Base-by-base conservation (phyloP, 2,329 filamentous ascomycete genomes). In the Penicillium sp. region DNA sequence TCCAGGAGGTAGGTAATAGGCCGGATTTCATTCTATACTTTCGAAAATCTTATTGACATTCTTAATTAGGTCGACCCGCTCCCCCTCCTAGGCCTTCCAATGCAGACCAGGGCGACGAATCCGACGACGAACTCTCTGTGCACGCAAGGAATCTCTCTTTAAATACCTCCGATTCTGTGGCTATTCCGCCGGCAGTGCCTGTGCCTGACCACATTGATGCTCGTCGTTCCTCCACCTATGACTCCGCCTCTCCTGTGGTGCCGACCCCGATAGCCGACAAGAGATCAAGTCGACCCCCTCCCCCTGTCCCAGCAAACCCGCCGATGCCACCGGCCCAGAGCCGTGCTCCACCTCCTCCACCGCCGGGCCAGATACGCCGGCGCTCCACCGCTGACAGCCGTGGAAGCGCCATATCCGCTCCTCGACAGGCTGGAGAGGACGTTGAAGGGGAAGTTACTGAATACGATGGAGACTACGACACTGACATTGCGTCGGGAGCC, bases 381-480 rank as follows among this genome's bases (percentile, higher is more conserved):
- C 73, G 76, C 48, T 79, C 81, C 5, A 84, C 82, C 2, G 68
- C 71, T 33, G 79, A 84, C 50, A 74, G 72, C 37, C 70, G 70
- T 33, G 48, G 41, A 9, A 64, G 58, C 36, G 48, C 49, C 11
- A 53, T 68, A 8, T 68, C 72, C 9, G 69, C 76, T 11, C 66
- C 68, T 39, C 67, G 39, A 59, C 74, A 46, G 69, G 41, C 71
- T 71, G 45, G 76, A 70, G 69, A 77, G 27, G 83, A 84, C 10
- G 83, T 81, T 17, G 84, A 85, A 43, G 87, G 86, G 43, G 89
- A 94, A 57, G 78, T 88, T 21, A 94, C 88, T 0, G 91, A 96
- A 59, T 97, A 97, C 59, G 93, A 98, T 61, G 93, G 91, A 5
- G 93, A 97, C 60, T 97, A 97, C 62, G 93, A 97, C 56, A 97